Evolutionary conservation across 305 asterid species (phyloP).

Genomic region (Striga hermonthica): DNA sequence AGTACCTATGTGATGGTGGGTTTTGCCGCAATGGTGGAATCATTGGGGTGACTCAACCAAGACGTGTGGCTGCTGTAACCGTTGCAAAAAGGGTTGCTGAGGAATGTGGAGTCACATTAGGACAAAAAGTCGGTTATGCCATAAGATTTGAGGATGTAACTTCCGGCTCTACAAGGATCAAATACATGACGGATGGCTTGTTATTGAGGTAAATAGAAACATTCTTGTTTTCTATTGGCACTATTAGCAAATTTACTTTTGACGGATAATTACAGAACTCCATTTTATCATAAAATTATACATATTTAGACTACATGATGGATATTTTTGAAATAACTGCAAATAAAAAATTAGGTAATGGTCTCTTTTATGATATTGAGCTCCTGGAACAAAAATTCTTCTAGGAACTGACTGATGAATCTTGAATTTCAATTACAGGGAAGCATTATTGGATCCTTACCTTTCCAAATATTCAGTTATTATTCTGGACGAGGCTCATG

Average conservation of each 20-base stretch:
- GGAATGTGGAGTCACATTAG: constrained; percentile 72
- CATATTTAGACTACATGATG: no score
- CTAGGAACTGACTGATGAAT: neutral
- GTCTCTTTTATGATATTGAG: no score
- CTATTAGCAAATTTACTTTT: neutral
- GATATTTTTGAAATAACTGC: no score
- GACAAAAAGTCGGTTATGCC: constrained; percentile 86
- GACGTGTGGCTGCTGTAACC: constrained; percentile 95
- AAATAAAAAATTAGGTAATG: no score
- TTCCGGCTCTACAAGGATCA: constrained; percentile 71
- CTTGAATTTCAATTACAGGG: constrained; percentile 51
- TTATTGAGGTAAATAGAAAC: constrained; percentile 59
- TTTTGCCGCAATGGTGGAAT: constrained; percentile 73
- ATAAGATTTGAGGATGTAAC: constrained; percentile 90
- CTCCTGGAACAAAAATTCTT: neutral
- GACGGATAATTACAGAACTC: no score
- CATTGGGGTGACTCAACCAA: constrained; percentile 90
- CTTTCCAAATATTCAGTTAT: constrained; percentile 87
- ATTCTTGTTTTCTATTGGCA: constrained; percentile 18
- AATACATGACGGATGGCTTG: constrained; percentile 94
- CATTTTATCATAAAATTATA: no score
- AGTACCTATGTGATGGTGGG: constrained; percentile 73
- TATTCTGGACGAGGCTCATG: constrained; percentile 96
- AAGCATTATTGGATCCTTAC: constrained; percentile 81
- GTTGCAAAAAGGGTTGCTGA: constrained; percentile 96